A percentile compares a stretch with the other conserved stretches of the same genome.
phyloP scores from a whole-genome alignment of 805 yeast species.

The Brettanomyces nanus region DNA sequence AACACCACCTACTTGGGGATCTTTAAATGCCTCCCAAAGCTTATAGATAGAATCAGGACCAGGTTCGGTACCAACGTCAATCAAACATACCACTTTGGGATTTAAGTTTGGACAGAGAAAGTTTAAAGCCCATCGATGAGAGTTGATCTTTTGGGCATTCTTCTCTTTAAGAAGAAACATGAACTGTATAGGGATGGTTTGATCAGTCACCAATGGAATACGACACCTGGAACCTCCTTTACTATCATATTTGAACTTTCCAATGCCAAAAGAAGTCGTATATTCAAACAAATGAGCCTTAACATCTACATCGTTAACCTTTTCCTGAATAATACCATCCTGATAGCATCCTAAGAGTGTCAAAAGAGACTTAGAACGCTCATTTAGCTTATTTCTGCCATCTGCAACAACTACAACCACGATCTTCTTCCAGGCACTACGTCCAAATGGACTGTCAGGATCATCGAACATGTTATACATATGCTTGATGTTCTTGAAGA shows the following conservation, averaged over 20 bases:
- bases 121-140: slow-evolving; percentile 95
- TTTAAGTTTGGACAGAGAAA: slow-evolving; percentile 76
- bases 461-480: slow-evolving; percentile 43
- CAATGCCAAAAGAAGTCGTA: slow-evolving; percentile 80
- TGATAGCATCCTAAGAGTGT: slow-evolving; percentile 86
- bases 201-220: slow-evolving; percentile 58
- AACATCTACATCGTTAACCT: slow-evolving; percentile 73
- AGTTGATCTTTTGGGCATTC: slow-evolving; percentile 84
- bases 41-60: slow-evolving; percentile 79
- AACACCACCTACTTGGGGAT: slow-evolving; percentile 86
- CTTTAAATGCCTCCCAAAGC: slow-evolving; percentile 78
- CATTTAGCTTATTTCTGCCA: slow-evolving; percentile 79
- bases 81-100: slow-evolving; percentile 73
- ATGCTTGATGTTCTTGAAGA: slow-evolving; percentile 76
- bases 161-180: slow-evolving; percentile 83
- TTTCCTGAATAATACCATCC: slow-evolving; percentile 89
- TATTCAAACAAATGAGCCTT: slow-evolving; percentile 88
- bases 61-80: slow-evolving; percentile 95
- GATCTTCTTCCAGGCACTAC: slow-evolving; percentile 87
- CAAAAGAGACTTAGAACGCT: slow-evolving; percentile 67
- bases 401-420: slow-evolving; percentile 86
- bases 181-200: slow-evolving; percentile 72
- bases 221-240: slow-evolving; percentile 35
- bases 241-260: slow-evolving; percentile 31
- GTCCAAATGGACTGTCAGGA: slow-evolving; percentile 69